phyloP scores from a whole-genome alignment of 495 filamentous ascomycete genomes.

The Annulohypoxylon bovei region DNA sequence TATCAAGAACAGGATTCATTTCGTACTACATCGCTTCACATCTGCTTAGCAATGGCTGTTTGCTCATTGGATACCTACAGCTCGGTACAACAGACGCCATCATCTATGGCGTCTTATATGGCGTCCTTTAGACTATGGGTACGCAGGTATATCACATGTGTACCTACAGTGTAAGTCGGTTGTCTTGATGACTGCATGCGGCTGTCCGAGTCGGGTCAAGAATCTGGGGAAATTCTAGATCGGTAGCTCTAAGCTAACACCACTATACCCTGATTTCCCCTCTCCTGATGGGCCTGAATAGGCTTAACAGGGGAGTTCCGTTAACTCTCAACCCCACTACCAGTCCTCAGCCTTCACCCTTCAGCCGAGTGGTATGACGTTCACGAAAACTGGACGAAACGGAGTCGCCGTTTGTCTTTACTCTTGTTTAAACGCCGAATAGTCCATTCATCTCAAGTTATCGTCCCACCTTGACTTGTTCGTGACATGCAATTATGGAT shows the following conservation, averaged over 20 bases:
- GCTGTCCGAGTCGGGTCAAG: constrained; percentile 26
- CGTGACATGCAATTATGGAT: constrained; percentile 17
- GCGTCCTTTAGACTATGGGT: constrained; percentile 4
- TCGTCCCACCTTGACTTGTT: constrained; percentile 28
- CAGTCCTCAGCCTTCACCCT: constrained; percentile 12
- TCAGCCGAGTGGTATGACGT: constrained; percentile 38
- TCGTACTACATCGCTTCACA: background rate
- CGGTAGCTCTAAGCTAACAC: constrained; percentile 21
- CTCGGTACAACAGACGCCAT: constrained; percentile 9
- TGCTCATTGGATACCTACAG: constrained; percentile 28
- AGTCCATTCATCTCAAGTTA: background rate
- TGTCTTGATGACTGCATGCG: constrained; percentile 22
- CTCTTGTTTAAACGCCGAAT: background rate
- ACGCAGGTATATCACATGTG: constrained; percentile 12
- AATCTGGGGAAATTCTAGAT: constrained; percentile 33
- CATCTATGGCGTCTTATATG: background rate
- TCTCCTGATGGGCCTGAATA: constrained; percentile 19
- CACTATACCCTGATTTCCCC: constrained; percentile 39
- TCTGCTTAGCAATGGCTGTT: constrained; percentile 14
- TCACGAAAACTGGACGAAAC: constrained; percentile 33
- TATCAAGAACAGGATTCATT: background rate
- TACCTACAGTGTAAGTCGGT: too few relatives aligned
- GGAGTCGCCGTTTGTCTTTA: constrained; percentile 39
- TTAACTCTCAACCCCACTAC: constrained; percentile 26
- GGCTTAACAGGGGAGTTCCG: constrained; percentile 26